Base-by-base conservation (phyloP, 345 rosid genomes). In the Turritis glabra region DNA sequence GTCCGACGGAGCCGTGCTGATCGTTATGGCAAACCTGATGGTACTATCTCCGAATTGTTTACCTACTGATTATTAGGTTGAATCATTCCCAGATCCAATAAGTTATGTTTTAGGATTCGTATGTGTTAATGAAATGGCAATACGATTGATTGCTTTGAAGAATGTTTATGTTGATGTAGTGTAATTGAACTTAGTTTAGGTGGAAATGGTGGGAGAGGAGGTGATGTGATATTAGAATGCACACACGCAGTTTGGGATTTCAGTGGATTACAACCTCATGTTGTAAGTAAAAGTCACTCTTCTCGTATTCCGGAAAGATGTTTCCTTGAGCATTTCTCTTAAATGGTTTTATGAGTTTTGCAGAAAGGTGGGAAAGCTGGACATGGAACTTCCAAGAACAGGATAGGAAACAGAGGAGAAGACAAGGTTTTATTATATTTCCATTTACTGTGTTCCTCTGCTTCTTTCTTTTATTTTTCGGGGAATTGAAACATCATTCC, bases 191-290 rank as follows among this genome's bases (percentile, higher is more conserved):
- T 53, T 77, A 40, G 51, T 84, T 69, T 62, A 94, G 97, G 96
- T 80, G 98, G 97, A 44, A 90, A 89, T 80, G 97, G 98, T 74
- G 98, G 98, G 61, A 87, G 87, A 82, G 98, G 97, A 52, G 98
- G 98, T 40, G 92, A 94, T 82, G 97, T 94, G 83, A 87, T 91
- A 25, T 65, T 94, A 25, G 90, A 94, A 79, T 88, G 98, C 77
- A 87, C 97, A 7, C 84, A 85, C 26, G 65, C 90, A 29, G 83
- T 94, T 71, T 91, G 97, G 98, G 97, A 94, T 82, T 90, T 94
- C 71, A 83, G 92, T n/a, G 82, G 93, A 41, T 78, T 94, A 80
- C 95, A 87, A 66, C 88, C 87, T 85, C 98, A 91, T 57, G 77
- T 85, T 48, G 98, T 94, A 81, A 76, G 96, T 84, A 1, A 56